Conservation (phyloP, 2,329 filamentous ascomycete genomes). For the Coniosporium tulheliwenetii region DNA sequence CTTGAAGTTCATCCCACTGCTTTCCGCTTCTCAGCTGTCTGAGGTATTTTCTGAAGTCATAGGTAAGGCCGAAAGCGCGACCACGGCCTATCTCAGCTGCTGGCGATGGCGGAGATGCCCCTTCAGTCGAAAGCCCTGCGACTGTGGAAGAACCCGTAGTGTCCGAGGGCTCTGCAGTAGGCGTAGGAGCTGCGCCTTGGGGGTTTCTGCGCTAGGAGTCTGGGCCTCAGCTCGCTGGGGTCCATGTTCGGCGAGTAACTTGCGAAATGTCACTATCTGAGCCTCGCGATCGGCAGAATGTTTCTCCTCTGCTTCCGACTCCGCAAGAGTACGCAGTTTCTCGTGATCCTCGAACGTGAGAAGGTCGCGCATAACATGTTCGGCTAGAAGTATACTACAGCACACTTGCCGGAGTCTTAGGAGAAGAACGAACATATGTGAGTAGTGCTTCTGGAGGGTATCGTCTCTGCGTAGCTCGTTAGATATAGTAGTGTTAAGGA, state of each 20-base stretch:
- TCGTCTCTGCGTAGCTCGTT: conserved; percentile 1
- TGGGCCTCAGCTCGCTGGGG: too few relatives aligned
- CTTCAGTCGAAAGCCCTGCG: too few relatives aligned
- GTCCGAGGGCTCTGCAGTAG: too few relatives aligned
- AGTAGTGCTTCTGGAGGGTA: conserved; percentile 17
- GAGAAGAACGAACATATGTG: conserved; percentile 30
- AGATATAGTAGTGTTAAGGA: not conserved
- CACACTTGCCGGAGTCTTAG: conserved; percentile 36
- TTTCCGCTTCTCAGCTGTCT: conserved; percentile 14
- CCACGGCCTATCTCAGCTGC: too few relatives aligned
- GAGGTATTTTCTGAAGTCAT: conserved; percentile 26
- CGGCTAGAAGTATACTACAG: conserved; percentile 31
- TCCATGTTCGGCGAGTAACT: too few relatives aligned
- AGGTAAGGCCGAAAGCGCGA: conserved; percentile 7
- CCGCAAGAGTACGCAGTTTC: conserved; percentile 12
- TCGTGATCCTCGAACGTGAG: conserved; percentile 30
- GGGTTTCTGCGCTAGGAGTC: too few relatives aligned
- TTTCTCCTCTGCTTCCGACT: too few relatives aligned
- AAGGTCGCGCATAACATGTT: conserved; percentile 28
- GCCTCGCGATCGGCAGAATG: too few relatives aligned
- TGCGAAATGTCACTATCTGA: too few relatives aligned
- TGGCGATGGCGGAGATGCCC: too few relatives aligned
- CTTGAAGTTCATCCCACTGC: conserved; percentile 19
- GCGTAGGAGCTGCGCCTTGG: too few relatives aligned
- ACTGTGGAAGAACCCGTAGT: too few relatives aligned